Evolutionary conservation across 2,329 filamentous ascomycete genomes (phyloP).

Genomic region (Neurospora sp.): DNA sequence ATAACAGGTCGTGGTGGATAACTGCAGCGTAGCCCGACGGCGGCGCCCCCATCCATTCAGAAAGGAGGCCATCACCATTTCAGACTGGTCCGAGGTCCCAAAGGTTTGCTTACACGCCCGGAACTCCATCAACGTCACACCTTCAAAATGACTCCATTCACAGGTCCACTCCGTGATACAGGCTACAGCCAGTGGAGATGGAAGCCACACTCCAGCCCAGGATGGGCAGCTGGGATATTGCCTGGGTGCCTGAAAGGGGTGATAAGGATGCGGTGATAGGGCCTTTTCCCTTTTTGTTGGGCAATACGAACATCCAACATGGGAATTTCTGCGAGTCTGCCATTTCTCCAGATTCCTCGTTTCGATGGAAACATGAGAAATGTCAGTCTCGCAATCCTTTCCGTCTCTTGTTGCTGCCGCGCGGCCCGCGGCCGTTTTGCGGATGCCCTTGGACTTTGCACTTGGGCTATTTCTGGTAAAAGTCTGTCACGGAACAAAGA

Average conservation of each 20-base stretch:
- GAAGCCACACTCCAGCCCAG: neutral
- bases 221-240: neutral
- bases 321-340: neutral
- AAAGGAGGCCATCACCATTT: neutral
- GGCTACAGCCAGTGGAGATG: neutral
- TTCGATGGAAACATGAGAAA: neutral
- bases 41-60: neutral
- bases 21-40: neutral
- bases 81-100: neutral
- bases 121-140: neutral
- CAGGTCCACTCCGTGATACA: neutral
- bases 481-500: neutral
- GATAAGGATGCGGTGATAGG: neutral
- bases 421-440: neutral
- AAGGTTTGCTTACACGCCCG: neutral
- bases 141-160: neutral
- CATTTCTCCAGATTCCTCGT: neutral
- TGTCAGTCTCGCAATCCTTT: neutral
- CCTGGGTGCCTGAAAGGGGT: neutral
- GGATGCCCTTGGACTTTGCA: neutral
- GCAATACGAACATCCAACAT: neutral
- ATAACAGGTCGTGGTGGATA: neutral
- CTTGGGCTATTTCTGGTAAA: neutral
- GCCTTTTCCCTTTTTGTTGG: neutral
- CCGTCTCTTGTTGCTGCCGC: neutral